Conservation (phyloP, 495 filamentous ascomycete genomes). For the Penicillium cinerascens region DNA sequence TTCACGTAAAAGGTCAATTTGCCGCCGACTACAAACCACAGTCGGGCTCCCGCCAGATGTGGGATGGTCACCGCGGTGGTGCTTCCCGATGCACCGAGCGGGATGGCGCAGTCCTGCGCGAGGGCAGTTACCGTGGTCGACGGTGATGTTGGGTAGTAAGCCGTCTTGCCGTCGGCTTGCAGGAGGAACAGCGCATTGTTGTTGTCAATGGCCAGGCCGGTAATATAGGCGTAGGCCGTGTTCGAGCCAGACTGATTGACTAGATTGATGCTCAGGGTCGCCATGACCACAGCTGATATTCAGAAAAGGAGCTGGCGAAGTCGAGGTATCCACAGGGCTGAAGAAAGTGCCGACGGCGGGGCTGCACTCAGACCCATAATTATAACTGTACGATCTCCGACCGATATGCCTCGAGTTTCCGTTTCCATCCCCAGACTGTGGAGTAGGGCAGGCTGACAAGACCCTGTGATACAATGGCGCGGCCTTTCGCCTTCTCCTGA, state of each 20-base stretch:
- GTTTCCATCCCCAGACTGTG: not conserved
- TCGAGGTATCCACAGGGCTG: slow-evolving; percentile 8
- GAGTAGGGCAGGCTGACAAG: slow-evolving; percentile 24
- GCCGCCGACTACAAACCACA: slow-evolving; percentile 64
- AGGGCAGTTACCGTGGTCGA: slow-evolving; percentile 43
- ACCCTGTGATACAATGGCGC: slow-evolving; percentile 21
- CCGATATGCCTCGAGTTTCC: not conserved
- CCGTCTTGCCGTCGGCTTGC: slow-evolving; percentile 54
- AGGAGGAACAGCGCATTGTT: slow-evolving; percentile 59
- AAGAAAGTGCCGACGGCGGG: not conserved
- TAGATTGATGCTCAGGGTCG: slow-evolving; percentile 55
- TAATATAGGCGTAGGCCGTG: slow-evolving; percentile 67
- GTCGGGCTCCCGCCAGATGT: slow-evolving; percentile 61
- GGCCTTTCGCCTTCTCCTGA: slow-evolving; percentile 3
- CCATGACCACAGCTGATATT: slow-evolving; percentile 22
- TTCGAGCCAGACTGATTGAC: slow-evolving; percentile 60
- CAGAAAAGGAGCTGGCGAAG: not conserved
- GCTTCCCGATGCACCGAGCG: slow-evolving; percentile 56
- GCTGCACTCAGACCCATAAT: slow-evolving; percentile 8
- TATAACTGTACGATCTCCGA: slow-evolving; percentile 1
- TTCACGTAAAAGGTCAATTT: slow-evolving; percentile 68
- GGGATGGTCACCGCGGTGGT: slow-evolving; percentile 61
- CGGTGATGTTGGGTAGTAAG: slow-evolving; percentile 54
- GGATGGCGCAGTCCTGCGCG: slow-evolving; percentile 55
- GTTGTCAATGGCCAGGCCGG: slow-evolving; percentile 59